Evolutionary conservation across 1,139 yeast genomes (phyloP), one percentile per base, ranked within the genome.

Genomic region (Zygoascus sp.): DNA sequence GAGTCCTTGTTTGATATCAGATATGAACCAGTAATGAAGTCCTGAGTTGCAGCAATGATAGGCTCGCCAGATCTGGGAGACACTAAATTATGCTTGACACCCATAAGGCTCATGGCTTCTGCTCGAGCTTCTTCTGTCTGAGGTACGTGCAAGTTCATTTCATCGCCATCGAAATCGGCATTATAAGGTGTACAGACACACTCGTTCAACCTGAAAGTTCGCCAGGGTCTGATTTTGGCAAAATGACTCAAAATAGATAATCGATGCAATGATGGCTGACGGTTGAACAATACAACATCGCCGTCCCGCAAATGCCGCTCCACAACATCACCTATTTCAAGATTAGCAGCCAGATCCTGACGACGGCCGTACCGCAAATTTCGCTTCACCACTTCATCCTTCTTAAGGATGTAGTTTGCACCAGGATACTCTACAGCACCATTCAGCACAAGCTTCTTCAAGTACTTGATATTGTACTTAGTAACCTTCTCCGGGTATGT

Each of bases 91-190:
- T 90, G 85, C 61, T 94, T 94, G 40, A 94, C 98, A 45, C 98
- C 98, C 99, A 94, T 94, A 59, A 94, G 75, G 60, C 87, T 87
- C 66, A 92, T 88, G 15, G 98, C 98, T 68, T 94, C 98, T 0
- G 98, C 95, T 57, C 98, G 75, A 1, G 98, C 98, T 67, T 94
- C 99, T 67, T 94, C 98, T 0, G 98, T 92, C 69, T 94, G 99
- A 2, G 98, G 98, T 39, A 94, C 98, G 63, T 94, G 99, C 63
- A 94, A 74, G 66, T 94, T 94, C 99, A 94, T 94, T 69, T 94
- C 99, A 69, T 94, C 99, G 67, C 99, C 99, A 68, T 94, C 99
- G 63, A 94, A 94, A 77, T 94, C 99, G 37, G 99, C 99, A 67
- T 94, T 94, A 69, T 92, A 94, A 1, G 98, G 98, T 0, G 98